phyloP scores from a whole-genome alignment of 305 asterid genomes.

The Solanum hybrid region DNA sequence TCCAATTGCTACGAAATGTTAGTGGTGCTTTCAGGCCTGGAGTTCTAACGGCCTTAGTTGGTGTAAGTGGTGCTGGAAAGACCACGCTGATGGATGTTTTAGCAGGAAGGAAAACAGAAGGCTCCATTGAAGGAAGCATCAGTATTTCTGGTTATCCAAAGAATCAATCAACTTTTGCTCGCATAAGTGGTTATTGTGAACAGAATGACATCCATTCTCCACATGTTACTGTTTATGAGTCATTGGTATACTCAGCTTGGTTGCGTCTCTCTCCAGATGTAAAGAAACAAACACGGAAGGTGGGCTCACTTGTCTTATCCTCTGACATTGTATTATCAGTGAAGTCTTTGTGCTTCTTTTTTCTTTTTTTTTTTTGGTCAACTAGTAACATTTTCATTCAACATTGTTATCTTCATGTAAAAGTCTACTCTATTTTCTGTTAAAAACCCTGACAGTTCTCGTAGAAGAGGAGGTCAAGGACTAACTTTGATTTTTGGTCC shows the following conservation, averaged over 20 bases:
- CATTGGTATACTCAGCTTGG: slow-evolving; percentile 89
- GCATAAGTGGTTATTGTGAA: slow-evolving; percentile 88
- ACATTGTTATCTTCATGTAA: not conserved
- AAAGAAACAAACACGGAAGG: slow-evolving; percentile 49
- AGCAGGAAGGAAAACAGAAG: slow-evolving; percentile 94
- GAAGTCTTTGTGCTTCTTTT: not conserved
- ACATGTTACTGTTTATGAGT: slow-evolving; percentile 76
- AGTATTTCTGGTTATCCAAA: slow-evolving; percentile 78
- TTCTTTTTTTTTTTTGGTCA: not conserved
- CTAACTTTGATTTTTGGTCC: not conserved
- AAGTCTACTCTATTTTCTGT: not conserved
- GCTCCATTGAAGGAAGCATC: slow-evolving; percentile 67
- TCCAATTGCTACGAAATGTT: slow-evolving; percentile 66
- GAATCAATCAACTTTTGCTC: slow-evolving; percentile 84
- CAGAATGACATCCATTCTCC: slow-evolving; percentile 95
- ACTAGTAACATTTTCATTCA: not conserved
- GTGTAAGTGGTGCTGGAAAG: slow-evolving; percentile 97
- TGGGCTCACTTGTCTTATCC: slow-evolving; percentile 2
- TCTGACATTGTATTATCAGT: not conserved
- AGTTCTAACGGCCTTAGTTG: slow-evolving; percentile 84
- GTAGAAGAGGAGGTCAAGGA: not conserved
- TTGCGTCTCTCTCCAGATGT: slow-evolving; percentile 80
- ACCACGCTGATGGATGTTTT: slow-evolving; percentile 93
- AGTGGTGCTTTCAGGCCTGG: slow-evolving; percentile 96
- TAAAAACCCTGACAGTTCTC: not conserved